These are phyloP conservation scores for Sideroxylon spinosum DNA, from an alignment of 179 eudicot species.

Conservation along the genomic window DNA sequence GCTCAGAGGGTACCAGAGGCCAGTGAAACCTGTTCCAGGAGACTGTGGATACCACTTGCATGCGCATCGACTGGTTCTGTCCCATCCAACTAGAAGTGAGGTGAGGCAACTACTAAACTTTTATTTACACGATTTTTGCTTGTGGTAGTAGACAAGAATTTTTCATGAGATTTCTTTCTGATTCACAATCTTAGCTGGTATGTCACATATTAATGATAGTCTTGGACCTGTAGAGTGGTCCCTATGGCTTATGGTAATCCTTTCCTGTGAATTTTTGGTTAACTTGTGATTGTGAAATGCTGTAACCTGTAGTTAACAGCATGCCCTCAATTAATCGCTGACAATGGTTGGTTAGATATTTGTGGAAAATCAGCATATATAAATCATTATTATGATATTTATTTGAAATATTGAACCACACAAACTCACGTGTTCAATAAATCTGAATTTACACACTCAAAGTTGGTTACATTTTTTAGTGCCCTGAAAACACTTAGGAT, in stretches of 20 bases:
- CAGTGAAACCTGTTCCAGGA: conserved; percentile 89
- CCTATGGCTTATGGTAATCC: not conserved
- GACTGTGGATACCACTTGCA: conserved; percentile 94
- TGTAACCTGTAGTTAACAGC: not conserved
- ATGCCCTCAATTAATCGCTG: not conserved
- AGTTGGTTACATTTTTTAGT: not conserved
- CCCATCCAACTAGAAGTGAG: conserved; percentile 69
- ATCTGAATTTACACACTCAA: not conserved
- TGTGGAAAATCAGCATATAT: not conserved
- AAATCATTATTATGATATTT: not conserved
- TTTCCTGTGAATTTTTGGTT: not conserved
- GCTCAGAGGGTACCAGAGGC: conserved; percentile 77
- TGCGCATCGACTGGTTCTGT: conserved; percentile 63
- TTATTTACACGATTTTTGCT: not conserved
- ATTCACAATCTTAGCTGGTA: not conserved
- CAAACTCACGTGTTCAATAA: too few relatives aligned
- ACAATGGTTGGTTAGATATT: not conserved
- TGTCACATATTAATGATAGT: too few relatives aligned
- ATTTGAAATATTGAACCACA: not conserved
- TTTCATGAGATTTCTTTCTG: not conserved
- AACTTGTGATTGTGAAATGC: not conserved
- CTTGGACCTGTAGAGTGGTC: not conserved
- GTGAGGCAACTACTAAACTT: conserved; percentile 29
- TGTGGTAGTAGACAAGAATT: not conserved
- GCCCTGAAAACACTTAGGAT: too few relatives aligned